These are phyloP conservation scores for Dryas alaskensis DNA, from an alignment of 306 rosid genomes.

Conservation along the genomic window DNA sequence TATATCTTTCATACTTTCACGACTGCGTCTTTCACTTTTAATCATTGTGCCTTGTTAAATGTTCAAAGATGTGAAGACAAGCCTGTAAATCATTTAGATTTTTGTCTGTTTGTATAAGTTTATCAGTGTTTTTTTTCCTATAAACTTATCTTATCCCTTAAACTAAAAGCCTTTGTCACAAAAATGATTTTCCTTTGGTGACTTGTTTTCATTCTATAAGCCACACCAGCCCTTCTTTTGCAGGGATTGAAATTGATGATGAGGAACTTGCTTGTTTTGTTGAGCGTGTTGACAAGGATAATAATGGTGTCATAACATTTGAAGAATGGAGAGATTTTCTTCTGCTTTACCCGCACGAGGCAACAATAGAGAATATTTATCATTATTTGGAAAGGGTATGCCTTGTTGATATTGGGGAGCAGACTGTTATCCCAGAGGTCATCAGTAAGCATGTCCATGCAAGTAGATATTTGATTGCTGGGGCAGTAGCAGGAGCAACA, in stretches of 20 bases:
- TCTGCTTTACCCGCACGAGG: constrained; percentile 81
- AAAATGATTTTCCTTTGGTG: not conserved
- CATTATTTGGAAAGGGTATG: constrained; percentile 81
- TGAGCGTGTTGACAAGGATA: constrained; percentile 85
- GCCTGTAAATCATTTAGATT: not conserved
- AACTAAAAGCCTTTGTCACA: not conserved
- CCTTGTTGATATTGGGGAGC: constrained; percentile 88
- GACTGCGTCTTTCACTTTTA: not conserved
- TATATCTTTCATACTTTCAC: not conserved
- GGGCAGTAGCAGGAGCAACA: constrained; percentile 82
- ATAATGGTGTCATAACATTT: constrained; percentile 80
- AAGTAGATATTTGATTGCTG: constrained; percentile 77
- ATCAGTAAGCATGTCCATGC: constrained; percentile 73
- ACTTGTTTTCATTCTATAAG: constrained; percentile 48
- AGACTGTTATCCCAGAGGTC: constrained; percentile 68
- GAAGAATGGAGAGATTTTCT: constrained; percentile 97
- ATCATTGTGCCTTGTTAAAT: not conserved
- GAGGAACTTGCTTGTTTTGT: constrained; percentile 87
- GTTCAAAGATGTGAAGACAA: not conserved
- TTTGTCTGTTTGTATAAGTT: not conserved
- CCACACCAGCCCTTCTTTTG: constrained; percentile 47
- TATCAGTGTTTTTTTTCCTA: not conserved
- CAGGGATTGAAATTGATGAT: constrained; percentile 83
- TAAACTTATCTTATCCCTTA: not conserved
- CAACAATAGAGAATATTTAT: constrained; percentile 85